Evolutionary conservation across 1,284 basidiomycete species (phyloP).

Genomic region (Phenoliferia sp.): DNA sequence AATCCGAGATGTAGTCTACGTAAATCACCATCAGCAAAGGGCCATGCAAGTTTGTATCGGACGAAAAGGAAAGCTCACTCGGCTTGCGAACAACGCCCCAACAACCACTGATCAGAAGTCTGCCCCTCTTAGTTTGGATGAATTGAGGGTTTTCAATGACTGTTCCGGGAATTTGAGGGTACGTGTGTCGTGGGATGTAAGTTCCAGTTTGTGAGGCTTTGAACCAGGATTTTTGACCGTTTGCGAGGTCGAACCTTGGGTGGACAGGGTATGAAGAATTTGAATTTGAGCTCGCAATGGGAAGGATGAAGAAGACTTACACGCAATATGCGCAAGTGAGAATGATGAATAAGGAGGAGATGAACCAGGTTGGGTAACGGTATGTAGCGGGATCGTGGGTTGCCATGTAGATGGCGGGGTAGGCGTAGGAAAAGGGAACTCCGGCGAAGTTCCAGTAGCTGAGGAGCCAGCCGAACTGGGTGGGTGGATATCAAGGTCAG

Average conservation of each 20-base stretch:
- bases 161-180: constrained; percentile 87
- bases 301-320: constrained; percentile 47
- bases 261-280: constrained; percentile 23
- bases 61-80: constrained; percentile 47
- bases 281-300: background rate
- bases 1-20: constrained; percentile 59
- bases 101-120: constrained; percentile 67
- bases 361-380: constrained; percentile 71
- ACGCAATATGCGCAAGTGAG: constrained; percentile 80
- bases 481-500: background rate
- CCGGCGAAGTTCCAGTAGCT: constrained; percentile 80
- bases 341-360: constrained; percentile 66
- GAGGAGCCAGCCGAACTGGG: constrained; percentile 38
- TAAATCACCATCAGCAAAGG: constrained; percentile 4
- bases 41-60: too few species aligned
- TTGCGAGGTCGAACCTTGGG: constrained; percentile 79
- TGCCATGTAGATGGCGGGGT: constrained; percentile 97
- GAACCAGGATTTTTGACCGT: constrained; percentile 97
- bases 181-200: constrained; percentile 76
- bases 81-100: constrained; percentile 88
- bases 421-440: constrained; percentile 73
- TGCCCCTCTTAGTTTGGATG: constrained; percentile 90
- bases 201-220: constrained; percentile 88
- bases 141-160: constrained; percentile 83
- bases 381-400: constrained; percentile 86